Percentiles rank a stretch among this genome's conserved stretches.
These are phyloP conservation scores for Cystofilobasidium macerans DNA, from an alignment of 768 basidiomycete genomes.

Conservation along the genomic window DNA sequence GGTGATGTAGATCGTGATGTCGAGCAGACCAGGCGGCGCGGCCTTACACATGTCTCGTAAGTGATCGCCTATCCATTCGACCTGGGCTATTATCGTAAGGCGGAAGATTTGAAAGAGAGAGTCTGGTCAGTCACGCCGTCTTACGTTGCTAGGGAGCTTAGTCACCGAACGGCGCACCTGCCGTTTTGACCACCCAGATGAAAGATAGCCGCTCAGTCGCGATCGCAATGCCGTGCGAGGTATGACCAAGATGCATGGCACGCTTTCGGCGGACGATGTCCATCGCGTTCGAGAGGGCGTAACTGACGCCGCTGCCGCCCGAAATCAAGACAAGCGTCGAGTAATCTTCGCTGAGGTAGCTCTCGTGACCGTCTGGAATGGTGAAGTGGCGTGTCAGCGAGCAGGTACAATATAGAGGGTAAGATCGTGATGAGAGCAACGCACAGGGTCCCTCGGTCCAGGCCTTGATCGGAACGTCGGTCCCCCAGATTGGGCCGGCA, in stretches of 20 bases:
- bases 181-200: slow-evolving; percentile 26
- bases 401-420: not conserved
- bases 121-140: not conserved
- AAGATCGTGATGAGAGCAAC: not conserved
- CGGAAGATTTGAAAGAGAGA: not conserved
- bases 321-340: slow-evolving; percentile 25
- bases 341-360: slow-evolving; percentile 26
- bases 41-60: slow-evolving; percentile 14
- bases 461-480: slow-evolving; percentile 20
- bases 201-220: slow-evolving; percentile 20
- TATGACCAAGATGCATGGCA: slow-evolving; percentile 23
- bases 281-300: slow-evolving; percentile 22
- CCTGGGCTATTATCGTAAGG: not conserved
- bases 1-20: slow-evolving; percentile 26
- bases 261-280: slow-evolving; percentile 25
- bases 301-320: slow-evolving; percentile 26
- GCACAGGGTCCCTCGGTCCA: slow-evolving; percentile 27
- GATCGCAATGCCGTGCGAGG: slow-evolving; percentile 6
- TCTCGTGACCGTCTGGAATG: slow-evolving; percentile 23
- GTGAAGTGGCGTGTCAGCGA: too few relatives aligned
- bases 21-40: slow-evolving; percentile 16
- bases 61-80: slow-evolving; percentile 23
- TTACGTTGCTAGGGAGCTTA: too few relatives aligned
- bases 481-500: not conserved
- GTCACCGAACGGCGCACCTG: not conserved